Evolutionary conservation across 805 yeast genomes (phyloP).

Genomic region (Lipomyces starkeyi): DNA sequence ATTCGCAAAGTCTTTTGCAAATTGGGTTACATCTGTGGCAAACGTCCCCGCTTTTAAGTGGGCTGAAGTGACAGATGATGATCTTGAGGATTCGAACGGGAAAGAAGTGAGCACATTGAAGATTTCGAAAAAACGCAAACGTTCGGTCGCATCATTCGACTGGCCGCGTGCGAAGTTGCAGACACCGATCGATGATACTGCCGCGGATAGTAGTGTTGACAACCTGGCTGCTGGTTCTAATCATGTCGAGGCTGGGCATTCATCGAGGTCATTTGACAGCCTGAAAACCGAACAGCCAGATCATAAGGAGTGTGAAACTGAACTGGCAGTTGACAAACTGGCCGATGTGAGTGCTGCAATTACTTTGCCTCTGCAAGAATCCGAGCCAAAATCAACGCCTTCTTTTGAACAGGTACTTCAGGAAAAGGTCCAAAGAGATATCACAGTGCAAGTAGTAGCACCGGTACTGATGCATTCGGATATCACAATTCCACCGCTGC

Average conservation of each 20-base stretch:
- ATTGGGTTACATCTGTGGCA: slow-evolving; percentile 18
- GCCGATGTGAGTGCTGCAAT: background rate
- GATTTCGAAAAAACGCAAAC: slow-evolving; percentile 5
- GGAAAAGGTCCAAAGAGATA: background rate
- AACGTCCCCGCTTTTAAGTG: slow-evolving; percentile 25
- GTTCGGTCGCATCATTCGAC: slow-evolving; percentile 5
- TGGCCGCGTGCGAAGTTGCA: background rate
- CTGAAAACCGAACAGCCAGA: background rate
- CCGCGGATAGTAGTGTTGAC: background rate
- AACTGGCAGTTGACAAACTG: background rate
- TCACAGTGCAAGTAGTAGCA: background rate
- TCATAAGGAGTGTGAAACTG: background rate
- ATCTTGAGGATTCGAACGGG: slow-evolving; percentile 13
- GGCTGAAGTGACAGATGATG: slow-evolving; percentile 30
- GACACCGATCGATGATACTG: background rate
- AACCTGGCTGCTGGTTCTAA: background rate
- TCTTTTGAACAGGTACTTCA: background rate
- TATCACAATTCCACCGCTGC: background rate
- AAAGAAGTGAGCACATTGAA: background rate
- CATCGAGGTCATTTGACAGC: background rate
- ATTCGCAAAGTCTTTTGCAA: slow-evolving; percentile 27
- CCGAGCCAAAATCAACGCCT: background rate
- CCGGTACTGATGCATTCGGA: background rate
- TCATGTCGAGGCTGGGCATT: background rate
- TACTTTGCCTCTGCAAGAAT: background rate